Conservation (phyloP, 345 rosid genomes). For the Eucalyptus guilfoylei region DNA sequence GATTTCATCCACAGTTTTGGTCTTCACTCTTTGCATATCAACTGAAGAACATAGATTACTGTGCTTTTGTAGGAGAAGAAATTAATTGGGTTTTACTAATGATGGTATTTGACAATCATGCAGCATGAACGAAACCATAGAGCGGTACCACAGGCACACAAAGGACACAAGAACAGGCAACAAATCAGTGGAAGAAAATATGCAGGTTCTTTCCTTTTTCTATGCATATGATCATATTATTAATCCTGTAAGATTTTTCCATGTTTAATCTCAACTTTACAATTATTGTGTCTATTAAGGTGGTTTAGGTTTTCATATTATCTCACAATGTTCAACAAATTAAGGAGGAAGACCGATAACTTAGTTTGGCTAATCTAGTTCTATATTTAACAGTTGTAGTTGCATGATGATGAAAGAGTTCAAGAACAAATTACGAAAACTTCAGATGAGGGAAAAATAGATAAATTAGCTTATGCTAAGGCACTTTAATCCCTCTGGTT, state of each 20-base stretch:
- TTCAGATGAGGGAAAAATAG: background rate
- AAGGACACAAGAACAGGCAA: constrained; percentile 3
- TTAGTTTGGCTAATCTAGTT: background rate
- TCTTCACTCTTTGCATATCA: background rate
- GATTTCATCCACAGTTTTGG: background rate
- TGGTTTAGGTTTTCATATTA: background rate
- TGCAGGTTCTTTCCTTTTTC: constrained; percentile 7
- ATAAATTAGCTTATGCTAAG: background rate
- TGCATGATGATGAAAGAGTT: background rate
- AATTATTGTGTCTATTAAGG: background rate
- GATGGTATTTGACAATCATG: background rate
- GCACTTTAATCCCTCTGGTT: background rate
- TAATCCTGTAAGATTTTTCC: background rate
- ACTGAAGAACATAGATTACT: background rate
- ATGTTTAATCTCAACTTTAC: background rate
- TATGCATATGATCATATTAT: background rate
- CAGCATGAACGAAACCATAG: constrained; percentile 22
- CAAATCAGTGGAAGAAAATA: constrained; percentile 1
- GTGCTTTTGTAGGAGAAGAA: background rate
- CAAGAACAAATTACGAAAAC: background rate
- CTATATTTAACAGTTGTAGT: background rate
- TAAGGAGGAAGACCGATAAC: background rate
- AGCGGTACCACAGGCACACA: constrained; percentile 9
- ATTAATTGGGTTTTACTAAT: background rate
- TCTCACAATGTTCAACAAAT: background rate